phyloP scores from a whole-genome alignment of 805 yeast genomes.

The Tetrapisispora arboricola region DNA sequence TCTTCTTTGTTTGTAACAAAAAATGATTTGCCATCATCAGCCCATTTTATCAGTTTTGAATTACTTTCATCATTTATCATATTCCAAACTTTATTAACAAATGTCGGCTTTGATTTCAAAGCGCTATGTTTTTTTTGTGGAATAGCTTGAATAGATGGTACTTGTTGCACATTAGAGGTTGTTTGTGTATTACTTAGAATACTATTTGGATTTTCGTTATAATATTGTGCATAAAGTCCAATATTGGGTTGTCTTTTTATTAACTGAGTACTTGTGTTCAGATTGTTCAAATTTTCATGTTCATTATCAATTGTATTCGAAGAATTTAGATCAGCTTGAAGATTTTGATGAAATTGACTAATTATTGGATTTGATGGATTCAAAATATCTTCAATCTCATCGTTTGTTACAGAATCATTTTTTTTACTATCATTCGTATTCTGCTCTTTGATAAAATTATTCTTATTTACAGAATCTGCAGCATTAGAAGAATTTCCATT shows the following conservation, averaged over 20 bases:
- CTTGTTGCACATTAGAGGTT: no score
- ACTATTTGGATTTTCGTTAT: background rate
- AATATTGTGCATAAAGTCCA: slow-evolving; percentile 7
- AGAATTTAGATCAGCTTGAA: background rate
- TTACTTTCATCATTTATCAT: slow-evolving; percentile 84
- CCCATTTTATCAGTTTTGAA: slow-evolving; percentile 69
- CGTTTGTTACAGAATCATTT: background rate
- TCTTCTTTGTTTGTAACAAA: slow-evolving; percentile 72
- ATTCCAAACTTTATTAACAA: slow-evolving; percentile 87
- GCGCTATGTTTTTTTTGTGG: slow-evolving; percentile 3
- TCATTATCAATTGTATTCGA: background rate
- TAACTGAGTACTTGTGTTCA: slow-evolving; percentile 6
- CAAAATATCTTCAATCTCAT: slow-evolving; percentile 22
- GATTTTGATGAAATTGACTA: slow-evolving; percentile 6
- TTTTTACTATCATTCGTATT: background rate
- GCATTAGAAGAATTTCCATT: no score
- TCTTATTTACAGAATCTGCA: background rate
- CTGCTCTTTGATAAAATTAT: background rate
- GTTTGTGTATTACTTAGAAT: background rate
- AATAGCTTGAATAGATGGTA: background rate
- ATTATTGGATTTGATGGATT: slow-evolving; percentile 20
- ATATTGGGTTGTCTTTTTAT: slow-evolving; percentile 11
- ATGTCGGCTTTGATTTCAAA: slow-evolving; percentile 65
- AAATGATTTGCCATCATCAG: slow-evolving; percentile 74
- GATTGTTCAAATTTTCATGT: background rate